Evolutionary conservation across 257 asterid genomes (phyloP), one percentile per base, ranked within the genome.

Genomic region (Marsdenia floribunda): DNA sequence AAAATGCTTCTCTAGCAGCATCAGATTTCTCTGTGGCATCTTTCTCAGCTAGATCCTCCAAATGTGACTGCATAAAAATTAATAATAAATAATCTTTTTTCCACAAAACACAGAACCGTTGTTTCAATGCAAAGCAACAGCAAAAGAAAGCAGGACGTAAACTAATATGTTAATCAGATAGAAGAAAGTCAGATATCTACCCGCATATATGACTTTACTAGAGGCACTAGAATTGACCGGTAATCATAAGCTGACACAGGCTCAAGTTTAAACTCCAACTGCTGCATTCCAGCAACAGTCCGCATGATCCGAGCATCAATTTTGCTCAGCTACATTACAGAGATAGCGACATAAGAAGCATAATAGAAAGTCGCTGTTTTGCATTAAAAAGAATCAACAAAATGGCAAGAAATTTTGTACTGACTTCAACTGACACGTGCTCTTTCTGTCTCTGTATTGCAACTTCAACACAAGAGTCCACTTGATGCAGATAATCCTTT

Each of bases 11-110:
- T 75, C 98, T 89, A 52, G 91, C 96, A 72, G 99, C 98, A 84
- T 95, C 98, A 78, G 99, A 92, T 83, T 91, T 95, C 85, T 90
- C 91, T 47, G 91, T 90, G 55, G 99, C 99, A 83, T 92, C 98
- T 88, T 88, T 95, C 84, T 90, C 97, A 6, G 98, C 96, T 83
- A 88, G 80, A 85, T 88, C 93, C 87, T 94, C 96, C 85, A 95
- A 78, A 73, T 82, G 85, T 16, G 93, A 87, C 99, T 95, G 80
- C 8, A 55, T 21, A 55, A 55, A 55, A 19, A 55, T 19, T 6
- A 53, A 18, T 5, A 21, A 21, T 14, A 55, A 19, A 80, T 82
- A 84, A 73, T 73, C 6, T 44, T 44, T 42, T 44, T 44, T 44
- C 49, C 49, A 69, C 75, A 24, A 61, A 54, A 73, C 29, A 72